Evolutionary conservation across 2,329 filamentous ascomycete species (phyloP).

Genomic region (Microdochium bolleyi): DNA sequence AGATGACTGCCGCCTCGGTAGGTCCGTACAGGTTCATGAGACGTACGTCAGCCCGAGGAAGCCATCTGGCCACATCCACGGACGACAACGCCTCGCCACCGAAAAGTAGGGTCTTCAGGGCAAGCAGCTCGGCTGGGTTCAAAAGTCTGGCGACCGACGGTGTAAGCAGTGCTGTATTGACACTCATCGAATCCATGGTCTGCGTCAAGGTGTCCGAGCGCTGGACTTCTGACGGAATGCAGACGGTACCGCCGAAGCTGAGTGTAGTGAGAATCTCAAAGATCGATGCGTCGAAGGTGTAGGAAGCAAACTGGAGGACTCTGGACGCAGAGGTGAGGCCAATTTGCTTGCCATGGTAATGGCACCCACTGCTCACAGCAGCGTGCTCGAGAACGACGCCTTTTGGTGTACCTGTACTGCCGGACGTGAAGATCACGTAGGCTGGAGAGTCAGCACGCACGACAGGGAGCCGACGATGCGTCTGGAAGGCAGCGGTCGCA

Average conservation of each 20-base stretch:
- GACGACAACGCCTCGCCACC: not conserved
- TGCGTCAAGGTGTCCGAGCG: conserved; percentile 16
- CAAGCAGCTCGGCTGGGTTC: not conserved
- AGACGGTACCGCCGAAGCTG: conserved; percentile 11
- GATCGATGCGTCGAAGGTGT: conserved; percentile 28
- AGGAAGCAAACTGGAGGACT: conserved; percentile 14
- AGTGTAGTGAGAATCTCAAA: conserved; percentile 27
- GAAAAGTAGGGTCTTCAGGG: not conserved
- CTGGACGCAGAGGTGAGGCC: conserved; percentile 2
- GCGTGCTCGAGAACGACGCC: conserved; percentile 28
- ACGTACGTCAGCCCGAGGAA: not conserved
- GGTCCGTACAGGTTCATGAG: not conserved
- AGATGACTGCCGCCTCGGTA: not conserved
- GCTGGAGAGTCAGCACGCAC: not conserved
- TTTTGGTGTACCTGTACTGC: conserved; percentile 41
- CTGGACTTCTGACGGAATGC: conserved; percentile 25
- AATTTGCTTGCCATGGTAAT: not conserved
- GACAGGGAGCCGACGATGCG: not conserved
- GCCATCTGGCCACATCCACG: not conserved
- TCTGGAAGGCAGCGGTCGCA: not conserved
- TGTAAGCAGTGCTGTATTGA: not conserved
- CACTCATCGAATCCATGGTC: not conserved
- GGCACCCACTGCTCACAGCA: conserved; percentile 8
- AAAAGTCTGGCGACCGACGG: not conserved
- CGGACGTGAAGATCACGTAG: conserved; percentile 40